Evolutionary conservation across 345 rosid species (phyloP).

Genomic region (Citrus sinensis): DVS_A1.0 CM039169.1:23104001-23104500

Average conservation of each 20-base stretch:
- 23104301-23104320: constrained; percentile 66
- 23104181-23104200: too few relatives aligned
- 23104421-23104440: constrained; percentile 60
- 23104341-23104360: constrained; percentile 49
- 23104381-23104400: constrained; percentile 69
- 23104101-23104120: constrained; percentile 27
- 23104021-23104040: constrained; percentile 79
- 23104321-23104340: constrained; percentile 68
- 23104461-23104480: constrained; percentile 60
- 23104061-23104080: constrained; percentile 76
- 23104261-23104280: constrained; percentile 68
- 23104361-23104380: constrained; percentile 73
- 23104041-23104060: constrained; percentile 70
- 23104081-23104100: constrained; percentile 56
- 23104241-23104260: constrained; percentile 76
- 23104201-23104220: constrained; percentile 20
- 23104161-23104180: too few relatives aligned
- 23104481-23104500: constrained; percentile 69
- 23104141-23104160: too few relatives aligned
- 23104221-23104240: constrained; percentile 69
- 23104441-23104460: constrained; percentile 44
- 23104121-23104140: too few relatives aligned
- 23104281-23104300: constrained; percentile 74
- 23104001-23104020: constrained; percentile 82
- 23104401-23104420: constrained; percentile 51